Percentiles rank a stretch among this genome's conserved stretches.
phyloP scores from a whole-genome alignment of 208 protist species.

The Acanthamoeba castellanii region DNA sequence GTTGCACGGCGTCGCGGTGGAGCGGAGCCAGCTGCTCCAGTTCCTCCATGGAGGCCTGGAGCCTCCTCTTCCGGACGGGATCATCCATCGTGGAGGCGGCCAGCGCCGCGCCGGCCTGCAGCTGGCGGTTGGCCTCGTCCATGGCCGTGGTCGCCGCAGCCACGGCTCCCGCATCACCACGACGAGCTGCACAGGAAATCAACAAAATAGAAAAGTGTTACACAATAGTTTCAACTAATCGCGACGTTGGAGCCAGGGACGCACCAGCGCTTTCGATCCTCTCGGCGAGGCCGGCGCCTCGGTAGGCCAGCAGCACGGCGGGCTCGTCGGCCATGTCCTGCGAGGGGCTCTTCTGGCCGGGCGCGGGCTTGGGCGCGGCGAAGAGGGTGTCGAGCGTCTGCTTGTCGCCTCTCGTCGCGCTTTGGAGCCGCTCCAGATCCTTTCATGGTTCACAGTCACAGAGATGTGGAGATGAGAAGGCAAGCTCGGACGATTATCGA shows the following conservation, averaged over 20 bases:
- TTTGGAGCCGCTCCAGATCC: conserved; percentile 37
- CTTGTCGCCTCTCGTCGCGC: conserved; percentile 6
- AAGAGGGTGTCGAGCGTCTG: conserved; percentile 2
- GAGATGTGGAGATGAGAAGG: not conserved
- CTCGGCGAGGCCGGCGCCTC: not conserved
- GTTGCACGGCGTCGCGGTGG: not conserved
- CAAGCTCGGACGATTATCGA: not conserved
- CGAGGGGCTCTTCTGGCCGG: conserved; percentile 24
- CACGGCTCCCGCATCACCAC: not conserved
- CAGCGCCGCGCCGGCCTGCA: not conserved
- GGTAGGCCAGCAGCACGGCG: not conserved
- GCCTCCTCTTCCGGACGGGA: not conserved
- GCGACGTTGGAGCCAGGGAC: not conserved
- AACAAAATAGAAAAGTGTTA: not conserved
- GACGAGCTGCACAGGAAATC: not conserved
- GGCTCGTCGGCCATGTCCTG: conserved; percentile 62
- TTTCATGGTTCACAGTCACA: not conserved
- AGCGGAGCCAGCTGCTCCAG: not conserved
- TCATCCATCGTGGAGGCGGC: conserved; percentile 6
- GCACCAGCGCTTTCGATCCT: conserved; percentile 9
- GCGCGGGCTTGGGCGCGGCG: not conserved
- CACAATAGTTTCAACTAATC: not conserved
- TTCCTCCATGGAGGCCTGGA: not conserved
- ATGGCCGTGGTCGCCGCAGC: not conserved
- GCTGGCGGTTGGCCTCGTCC: not conserved